Base-by-base conservation (phyloP, 805 yeast genomes). In the Hanseniaspora guilliermondii region DNA sequence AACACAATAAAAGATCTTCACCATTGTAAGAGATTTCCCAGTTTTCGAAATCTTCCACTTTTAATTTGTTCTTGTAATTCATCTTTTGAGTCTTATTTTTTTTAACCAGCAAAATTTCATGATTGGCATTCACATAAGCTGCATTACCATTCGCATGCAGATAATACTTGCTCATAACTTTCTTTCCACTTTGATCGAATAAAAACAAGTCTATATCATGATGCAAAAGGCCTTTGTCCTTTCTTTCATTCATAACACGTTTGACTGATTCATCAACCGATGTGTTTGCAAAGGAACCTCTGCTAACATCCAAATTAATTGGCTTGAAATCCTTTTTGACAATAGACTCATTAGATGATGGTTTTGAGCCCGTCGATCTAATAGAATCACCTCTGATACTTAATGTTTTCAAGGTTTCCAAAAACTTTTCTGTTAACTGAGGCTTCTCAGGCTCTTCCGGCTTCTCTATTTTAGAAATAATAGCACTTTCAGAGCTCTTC, bases 191-290 rank as follows among this genome's bases (percentile, higher is more conserved):
- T 9, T n/a, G 16, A 37, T 47, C 19, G 40, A 27, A 19, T 56
- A 53, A 42, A 53, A 64, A 62, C 49, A 58, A 42, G 58, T 60
- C 61, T 17, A 49, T 6, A 17, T 17, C 36, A 6, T 49, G 47
- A 9, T 36, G 40, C 21, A 49, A 16, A 16, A 30, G 25, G 7
- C 19, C 41, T 6, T 19, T 33, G 12, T 21, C 9, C 6, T 49
- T 16, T 21, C 33, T 33, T 6, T 41, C 30, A 33, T 12, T 36
- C n/a, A 44, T 1, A 32, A 16, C 19, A 11, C 33, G 7, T 45
- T 32, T 21, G 12, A 32, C 38, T 12, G 45, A 24, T 17, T 44
- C 39, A 38, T 36, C 32, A 44, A 50, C 32, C 4, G 33, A 22
- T 11, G 12, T 37, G 19, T 44, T 44, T 6, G 55, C 48, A 50